These are phyloP conservation scores for Gossypium mustelinum DNA, from an alignment of 345 rosid species.

Conservation along the genomic window DNA sequence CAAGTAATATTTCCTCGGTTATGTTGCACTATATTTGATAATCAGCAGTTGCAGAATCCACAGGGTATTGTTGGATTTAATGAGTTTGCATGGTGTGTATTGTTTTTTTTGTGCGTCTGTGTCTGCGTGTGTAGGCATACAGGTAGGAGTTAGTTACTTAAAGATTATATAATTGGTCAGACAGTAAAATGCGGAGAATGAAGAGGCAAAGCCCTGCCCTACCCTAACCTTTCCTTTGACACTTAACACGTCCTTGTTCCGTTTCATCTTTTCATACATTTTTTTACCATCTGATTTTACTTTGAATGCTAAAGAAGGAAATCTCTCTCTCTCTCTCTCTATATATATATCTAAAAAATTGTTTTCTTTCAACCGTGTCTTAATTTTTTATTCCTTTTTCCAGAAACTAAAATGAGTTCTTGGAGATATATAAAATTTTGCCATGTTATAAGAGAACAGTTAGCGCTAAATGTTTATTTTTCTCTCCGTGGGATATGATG, in stretches of 20 bases:
- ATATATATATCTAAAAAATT: not conserved
- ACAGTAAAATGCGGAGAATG: not conserved
- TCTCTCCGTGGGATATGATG: not conserved
- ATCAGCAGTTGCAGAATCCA: not conserved
- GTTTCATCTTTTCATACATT: not conserved
- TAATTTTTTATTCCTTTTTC: not conserved
- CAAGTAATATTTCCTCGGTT: not conserved
- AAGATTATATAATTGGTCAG: not conserved
- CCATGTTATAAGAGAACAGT: not conserved
- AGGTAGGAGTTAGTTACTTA: not conserved
- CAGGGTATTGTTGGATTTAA: not conserved
- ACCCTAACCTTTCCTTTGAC: not conserved
- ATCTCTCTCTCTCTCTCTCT: not conserved
- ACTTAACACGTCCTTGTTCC: not conserved
- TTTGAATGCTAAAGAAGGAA: not conserved
- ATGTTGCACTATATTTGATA: not conserved
- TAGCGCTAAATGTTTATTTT: not conserved
- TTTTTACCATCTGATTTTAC: not conserved
- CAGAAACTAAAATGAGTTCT: not conserved
- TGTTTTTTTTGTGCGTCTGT: not conserved
- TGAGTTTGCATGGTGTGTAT: not conserved
- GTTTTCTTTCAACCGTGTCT: not conserved
- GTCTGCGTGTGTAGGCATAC: not conserved
- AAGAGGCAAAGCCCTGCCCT: not conserved
- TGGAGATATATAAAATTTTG: not conserved